phyloP scores from a whole-genome alignment of 805 yeast species.

The Naumovozyma baii region DNA sequence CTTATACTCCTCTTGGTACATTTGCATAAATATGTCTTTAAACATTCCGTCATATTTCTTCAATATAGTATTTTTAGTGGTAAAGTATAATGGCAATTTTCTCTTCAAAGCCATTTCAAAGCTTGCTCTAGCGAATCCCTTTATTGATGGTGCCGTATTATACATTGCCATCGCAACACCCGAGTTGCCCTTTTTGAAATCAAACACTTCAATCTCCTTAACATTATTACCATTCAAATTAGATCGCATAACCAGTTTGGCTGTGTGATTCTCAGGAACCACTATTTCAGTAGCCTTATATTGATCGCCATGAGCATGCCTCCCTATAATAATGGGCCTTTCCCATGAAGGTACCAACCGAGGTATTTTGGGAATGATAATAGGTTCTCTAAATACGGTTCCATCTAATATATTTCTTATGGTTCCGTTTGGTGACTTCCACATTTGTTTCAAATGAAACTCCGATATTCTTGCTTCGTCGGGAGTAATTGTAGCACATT shows the following conservation, averaged over 20 bases:
- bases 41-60: constrained; percentile 90
- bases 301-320: constrained; percentile 97
- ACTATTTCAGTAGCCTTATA: constrained; percentile 85
- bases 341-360: constrained; percentile 87
- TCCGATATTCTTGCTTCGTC: constrained; percentile 92
- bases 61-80: constrained; percentile 89
- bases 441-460: constrained; percentile 85
- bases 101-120: constrained; percentile 77
- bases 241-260: constrained; percentile 67
- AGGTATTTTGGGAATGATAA: constrained; percentile 80
- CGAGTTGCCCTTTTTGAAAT: constrained; percentile 39
- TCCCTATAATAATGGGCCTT: constrained; percentile 89
- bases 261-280: constrained; percentile 60
- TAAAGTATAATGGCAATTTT: constrained; percentile 68
- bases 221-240: constrained; percentile 44
- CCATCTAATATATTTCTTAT: constrained; percentile 92
- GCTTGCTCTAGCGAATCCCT: constrained; percentile 85
- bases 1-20: constrained; percentile 65
- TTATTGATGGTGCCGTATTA: constrained; percentile 85
- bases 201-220: constrained; percentile 32
- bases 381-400: constrained; percentile 94
- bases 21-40: constrained; percentile 79
- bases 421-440: constrained; percentile 96
- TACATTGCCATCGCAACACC: constrained; percentile 85
- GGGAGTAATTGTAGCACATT: constrained; percentile 96